phyloP scores from a whole-genome alignment of 768 basidiomycete species.

The Leccinum broughii region DNA sequence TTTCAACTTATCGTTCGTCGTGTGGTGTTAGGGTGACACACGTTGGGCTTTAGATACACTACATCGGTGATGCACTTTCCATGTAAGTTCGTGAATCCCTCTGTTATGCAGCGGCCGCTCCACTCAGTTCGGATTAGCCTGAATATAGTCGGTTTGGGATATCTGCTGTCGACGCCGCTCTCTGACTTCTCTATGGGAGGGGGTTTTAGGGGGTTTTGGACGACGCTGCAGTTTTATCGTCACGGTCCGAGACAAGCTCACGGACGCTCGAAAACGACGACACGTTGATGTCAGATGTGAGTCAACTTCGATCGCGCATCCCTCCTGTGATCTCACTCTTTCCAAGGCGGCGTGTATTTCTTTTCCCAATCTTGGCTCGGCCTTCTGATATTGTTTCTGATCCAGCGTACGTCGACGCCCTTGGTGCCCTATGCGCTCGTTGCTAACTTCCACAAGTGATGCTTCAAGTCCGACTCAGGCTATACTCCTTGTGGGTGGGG shows the following conservation, averaged over 20 bases:
- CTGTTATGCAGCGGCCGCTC: background rate
- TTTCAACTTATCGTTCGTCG: background rate
- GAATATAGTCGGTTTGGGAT: constrained; percentile 11
- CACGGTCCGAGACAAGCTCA: background rate
- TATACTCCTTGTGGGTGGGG: constrained; percentile 4
- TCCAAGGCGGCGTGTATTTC: constrained; percentile 11
- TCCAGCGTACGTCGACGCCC: constrained; percentile 6
- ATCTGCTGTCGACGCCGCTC: background rate
- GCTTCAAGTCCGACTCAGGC: constrained; percentile 13
- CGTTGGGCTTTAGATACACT: constrained; percentile 19
- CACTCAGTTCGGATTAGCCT: constrained; percentile 7
- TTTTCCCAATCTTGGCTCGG: constrained; percentile 8
- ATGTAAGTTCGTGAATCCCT: constrained; percentile 11
- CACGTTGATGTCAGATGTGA: constrained; percentile 6
- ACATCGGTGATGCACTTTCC: constrained; percentile 20
- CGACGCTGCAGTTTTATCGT: constrained; percentile 4
- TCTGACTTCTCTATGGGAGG: background rate
- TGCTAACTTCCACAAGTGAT: constrained; percentile 10
- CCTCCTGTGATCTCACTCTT: background rate
- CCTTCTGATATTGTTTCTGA: constrained; percentile 1
- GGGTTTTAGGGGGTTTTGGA: background rate
- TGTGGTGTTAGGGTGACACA: background rate
- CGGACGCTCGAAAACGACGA: background rate
- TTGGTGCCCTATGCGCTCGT: background rate
- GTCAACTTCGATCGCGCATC: background rate